Percentiles rank a stretch among this genome's conserved stretches.
Conservation (phyloP, 768 basidiomycete species). For the Nidula microcarpa region DNA sequence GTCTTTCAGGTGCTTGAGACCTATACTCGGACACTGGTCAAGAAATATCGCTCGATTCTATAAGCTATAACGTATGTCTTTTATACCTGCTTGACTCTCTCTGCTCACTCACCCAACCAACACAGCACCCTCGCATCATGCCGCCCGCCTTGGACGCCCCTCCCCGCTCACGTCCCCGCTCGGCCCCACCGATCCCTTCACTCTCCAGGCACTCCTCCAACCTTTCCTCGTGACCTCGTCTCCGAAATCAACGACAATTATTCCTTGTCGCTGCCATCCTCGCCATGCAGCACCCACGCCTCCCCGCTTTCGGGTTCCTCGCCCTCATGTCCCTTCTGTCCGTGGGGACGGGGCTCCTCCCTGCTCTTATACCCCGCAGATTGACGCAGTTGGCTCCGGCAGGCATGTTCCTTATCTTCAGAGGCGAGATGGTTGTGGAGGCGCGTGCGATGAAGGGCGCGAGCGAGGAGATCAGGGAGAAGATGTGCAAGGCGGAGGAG, state of each 20-base stretch:
- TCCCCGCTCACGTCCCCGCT: no score
- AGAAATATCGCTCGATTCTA: no score
- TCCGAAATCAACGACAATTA: slow-evolving; percentile 98
- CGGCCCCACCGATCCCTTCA: no score
- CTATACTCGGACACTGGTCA: no score
- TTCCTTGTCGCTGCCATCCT: slow-evolving; percentile 82
- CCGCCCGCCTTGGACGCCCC: no score
- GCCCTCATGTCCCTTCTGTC: slow-evolving; percentile 92
- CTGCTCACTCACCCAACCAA: no score
- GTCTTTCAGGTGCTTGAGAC: no score
- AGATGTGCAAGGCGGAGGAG: slow-evolving; percentile 94
- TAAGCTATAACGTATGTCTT: no score
- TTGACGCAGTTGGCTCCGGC: slow-evolving; percentile 77
- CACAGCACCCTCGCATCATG: no score
- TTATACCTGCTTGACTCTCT: no score
- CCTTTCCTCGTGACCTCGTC: slow-evolving; percentile 87
- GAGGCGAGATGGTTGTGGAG: slow-evolving; percentile 85
- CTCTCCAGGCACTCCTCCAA: slow-evolving; percentile 67
- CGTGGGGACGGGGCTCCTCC: slow-evolving; percentile 89
- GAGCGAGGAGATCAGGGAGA: slow-evolving; percentile 82
- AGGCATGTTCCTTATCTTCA: slow-evolving; percentile 86
- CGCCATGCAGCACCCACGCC: slow-evolving; percentile 88
- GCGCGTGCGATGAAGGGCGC: slow-evolving; percentile 76
- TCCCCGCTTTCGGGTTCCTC: slow-evolving; percentile 83
- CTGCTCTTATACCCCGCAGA: slow-evolving; percentile 69